Base-by-base conservation (phyloP, 805 yeast genomes). In the Metschnikowia shivogae region DNA sequence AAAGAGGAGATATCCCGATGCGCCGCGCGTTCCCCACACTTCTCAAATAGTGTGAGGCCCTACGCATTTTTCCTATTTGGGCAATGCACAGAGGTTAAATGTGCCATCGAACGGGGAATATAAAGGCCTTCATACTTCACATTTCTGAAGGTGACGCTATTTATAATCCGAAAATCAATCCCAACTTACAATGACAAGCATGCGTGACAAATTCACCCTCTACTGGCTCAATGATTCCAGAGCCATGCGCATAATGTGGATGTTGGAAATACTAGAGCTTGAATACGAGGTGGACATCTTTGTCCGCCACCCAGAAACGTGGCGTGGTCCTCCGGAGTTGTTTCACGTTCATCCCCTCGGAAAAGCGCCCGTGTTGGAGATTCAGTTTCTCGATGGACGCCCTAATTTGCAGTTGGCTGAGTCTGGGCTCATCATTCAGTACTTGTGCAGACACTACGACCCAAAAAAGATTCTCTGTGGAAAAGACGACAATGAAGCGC, bases 201-300 rank as follows among this genome's bases (percentile, higher is more conserved):
- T 22, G n/a, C 36, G 35, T 19, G 57, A 54, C 46, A 54, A 46
- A 26, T 54, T 54, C 43, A 50, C 55, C 10, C 42, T 54, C 13
- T 50, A 48, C 38, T 54, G 77, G 73, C 72, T 80, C 36, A 72
- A 73, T 44, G 64, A 73, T 13, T 82, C 88, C 4, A 70, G 90
- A 56, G 64, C 87, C 1, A 79, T 74, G 43, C 70, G 89, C 44
- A 70, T 82, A 8, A 56, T 78, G 27, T 84, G 88, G 86, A 63
- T 81, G 38, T 64, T 85, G n/a, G 87, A 82, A 48, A 76, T 81
- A 41, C 64, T 85, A 11, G 69, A 68, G 10, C 56, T 83, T 6
- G 77, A 76, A 22, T 84, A 81, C 55, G 77, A 75, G 11, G 62
- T 82, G 14, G 74, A 78, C 50, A 57, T 74, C 3, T 81, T 78